A percentile compares a stretch with the other conserved stretches of the same genome.
phyloP scores from a whole-genome alignment of 495 filamentous ascomycete species.

The Penicillium canescens region DNA sequence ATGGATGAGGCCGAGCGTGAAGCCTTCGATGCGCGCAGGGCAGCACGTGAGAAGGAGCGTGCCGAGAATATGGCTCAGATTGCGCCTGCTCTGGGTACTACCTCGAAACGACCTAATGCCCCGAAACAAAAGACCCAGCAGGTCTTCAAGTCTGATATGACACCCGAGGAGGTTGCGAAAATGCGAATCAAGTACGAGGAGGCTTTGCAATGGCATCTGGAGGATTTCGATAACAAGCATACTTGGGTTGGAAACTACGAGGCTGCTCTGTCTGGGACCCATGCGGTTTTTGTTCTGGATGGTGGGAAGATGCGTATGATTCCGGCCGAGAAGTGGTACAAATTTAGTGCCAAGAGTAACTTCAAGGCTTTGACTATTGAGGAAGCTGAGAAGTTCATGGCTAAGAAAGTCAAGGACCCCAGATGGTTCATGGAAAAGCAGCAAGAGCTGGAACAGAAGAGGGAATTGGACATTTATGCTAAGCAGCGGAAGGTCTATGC shows the following conservation, averaged over 20 bases:
- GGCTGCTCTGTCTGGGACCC: constrained; percentile 73
- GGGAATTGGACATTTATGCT: constrained; percentile 51
- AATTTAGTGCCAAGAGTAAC: constrained; percentile 78
- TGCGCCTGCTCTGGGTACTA: constrained; percentile 65
- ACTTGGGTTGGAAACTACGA: constrained; percentile 92
- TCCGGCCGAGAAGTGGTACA: constrained; percentile 93
- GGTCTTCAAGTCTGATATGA: constrained; percentile 76
- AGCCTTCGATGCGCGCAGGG: constrained; percentile 65
- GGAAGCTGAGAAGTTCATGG: constrained; percentile 81
- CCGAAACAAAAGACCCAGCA: constrained; percentile 66
- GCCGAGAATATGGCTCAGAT: constrained; percentile 86
- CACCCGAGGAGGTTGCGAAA: constrained; percentile 76
- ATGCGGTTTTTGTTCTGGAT: constrained; percentile 73
- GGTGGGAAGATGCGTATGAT: constrained; percentile 74
- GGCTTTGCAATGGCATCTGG: constrained; percentile 91
- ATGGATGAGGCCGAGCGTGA: constrained; percentile 70
- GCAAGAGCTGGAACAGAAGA: constrained; percentile 47
- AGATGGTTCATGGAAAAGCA: constrained; percentile 76
- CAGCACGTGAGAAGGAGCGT: constrained; percentile 77
- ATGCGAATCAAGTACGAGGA: constrained; percentile 89
- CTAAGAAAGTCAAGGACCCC: constrained; percentile 67
- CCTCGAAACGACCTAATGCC: constrained; percentile 59
- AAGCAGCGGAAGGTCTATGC: constrained; percentile 46
- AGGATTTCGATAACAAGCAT: constrained; percentile 92
- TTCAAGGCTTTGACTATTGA: constrained; percentile 81